These are phyloP conservation scores for Brettanomyces nanus DNA, from an alignment of 805 yeast species.

Conservation along the genomic window DNA sequence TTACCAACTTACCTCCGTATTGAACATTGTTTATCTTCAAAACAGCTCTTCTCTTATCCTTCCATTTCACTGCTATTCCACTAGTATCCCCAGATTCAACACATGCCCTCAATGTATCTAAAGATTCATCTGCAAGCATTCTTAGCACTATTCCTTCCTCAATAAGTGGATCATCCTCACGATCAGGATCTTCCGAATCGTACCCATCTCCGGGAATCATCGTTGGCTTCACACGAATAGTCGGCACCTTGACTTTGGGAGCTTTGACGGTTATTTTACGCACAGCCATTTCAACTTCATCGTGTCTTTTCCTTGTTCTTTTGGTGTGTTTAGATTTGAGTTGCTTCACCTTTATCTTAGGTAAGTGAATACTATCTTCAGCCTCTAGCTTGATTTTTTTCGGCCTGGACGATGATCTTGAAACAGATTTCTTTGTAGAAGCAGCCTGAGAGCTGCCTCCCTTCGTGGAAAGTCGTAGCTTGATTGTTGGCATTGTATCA, in stretches of 20 bases:
- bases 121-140: conserved; percentile 56
- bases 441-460: too few species aligned
- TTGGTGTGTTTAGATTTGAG: background rate
- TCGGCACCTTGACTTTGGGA: conserved; percentile 26
- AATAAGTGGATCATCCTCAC: conserved; percentile 87
- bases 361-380: background rate
- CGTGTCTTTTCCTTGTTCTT: background rate
- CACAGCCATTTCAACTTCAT: too few species aligned
- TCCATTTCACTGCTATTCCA: conserved; percentile 71
- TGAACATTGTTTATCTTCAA: conserved; percentile 59
- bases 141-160: conserved; percentile 83
- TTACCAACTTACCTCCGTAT: conserved; percentile 81
- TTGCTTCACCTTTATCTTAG: conserved; percentile 1
- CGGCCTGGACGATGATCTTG: too few species aligned
- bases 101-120: conserved; percentile 68
- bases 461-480: background rate
- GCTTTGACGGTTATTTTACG: background rate
- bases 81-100: conserved; percentile 69
- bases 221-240: conserved; percentile 46
- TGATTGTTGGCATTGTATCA: conserved; percentile 1
- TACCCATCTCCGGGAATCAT: conserved; percentile 91
- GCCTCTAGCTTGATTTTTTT: background rate
- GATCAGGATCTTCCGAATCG: conserved; percentile 93
- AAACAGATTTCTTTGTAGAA: too few species aligned
- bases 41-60: conserved; percentile 71